phyloP scores from a whole-genome alignment of 2,329 filamentous ascomycete species.

The Knoxdaviesia proteae region DNA sequence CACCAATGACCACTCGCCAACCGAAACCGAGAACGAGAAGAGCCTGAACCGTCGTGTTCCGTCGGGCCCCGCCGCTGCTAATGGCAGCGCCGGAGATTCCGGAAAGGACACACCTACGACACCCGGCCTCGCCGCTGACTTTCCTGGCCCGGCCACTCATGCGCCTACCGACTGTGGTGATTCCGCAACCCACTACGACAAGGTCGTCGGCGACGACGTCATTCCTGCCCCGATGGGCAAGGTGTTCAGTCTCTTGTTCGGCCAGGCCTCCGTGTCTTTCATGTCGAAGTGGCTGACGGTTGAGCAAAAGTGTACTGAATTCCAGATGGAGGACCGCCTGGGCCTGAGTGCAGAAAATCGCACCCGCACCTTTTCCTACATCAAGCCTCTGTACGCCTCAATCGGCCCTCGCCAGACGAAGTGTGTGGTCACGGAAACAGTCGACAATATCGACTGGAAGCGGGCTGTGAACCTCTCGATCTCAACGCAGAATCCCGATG shows the following conservation, averaged over 20 bases:
- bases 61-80: constrained; percentile 8
- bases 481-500: constrained; percentile 78
- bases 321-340: constrained; percentile 70
- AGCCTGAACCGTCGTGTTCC: constrained; percentile 43
- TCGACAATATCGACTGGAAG: constrained; percentile 75
- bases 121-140: constrained; percentile 35
- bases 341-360: constrained; percentile 58
- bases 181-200: constrained; percentile 59
- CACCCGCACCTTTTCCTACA: constrained; percentile 61
- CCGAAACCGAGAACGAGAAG: constrained; percentile 39
- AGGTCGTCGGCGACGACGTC: constrained; percentile 63
- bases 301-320: constrained; percentile 76
- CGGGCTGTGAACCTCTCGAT: constrained; percentile 68
- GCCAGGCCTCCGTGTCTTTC: constrained; percentile 55
- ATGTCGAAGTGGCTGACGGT: constrained; percentile 71
- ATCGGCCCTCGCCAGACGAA: constrained; percentile 92
- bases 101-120: constrained; percentile 16
- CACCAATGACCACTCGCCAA: constrained; percentile 11
- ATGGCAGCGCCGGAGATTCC: constrained; percentile 26
- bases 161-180: constrained; percentile 74
- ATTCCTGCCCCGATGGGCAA: constrained; percentile 80
- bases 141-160: constrained; percentile 69
- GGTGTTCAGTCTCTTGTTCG: constrained; percentile 76
- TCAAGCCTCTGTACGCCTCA: constrained; percentile 66
- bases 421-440: constrained; percentile 65